Conservation (phyloP, 2,329 filamentous ascomycete species). For the Anthostomella pinea region DNA sequence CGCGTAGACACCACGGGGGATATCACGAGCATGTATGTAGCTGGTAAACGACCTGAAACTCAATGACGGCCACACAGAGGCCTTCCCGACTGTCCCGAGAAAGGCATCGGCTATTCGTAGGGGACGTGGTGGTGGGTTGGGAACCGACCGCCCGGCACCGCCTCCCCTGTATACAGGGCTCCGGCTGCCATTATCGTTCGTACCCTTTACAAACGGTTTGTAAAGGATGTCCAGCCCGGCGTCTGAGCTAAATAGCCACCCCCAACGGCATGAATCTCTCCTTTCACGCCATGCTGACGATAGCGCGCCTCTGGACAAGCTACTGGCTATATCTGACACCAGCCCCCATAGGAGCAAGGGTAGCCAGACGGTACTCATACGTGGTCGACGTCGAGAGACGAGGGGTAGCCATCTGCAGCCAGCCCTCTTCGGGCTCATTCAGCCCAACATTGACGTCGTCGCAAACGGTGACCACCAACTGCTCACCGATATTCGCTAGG, state of each 20-base stretch:
- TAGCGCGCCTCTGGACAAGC: conserved; percentile 22
- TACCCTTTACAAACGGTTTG: too few species aligned
- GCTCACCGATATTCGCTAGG: conserved; percentile 15
- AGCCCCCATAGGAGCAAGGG: conserved; percentile 21
- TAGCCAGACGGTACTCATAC: conserved; percentile 22
- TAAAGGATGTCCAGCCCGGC: conserved; percentile 22
- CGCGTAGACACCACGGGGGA: too few species aligned
- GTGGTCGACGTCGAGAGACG: conserved; percentile 23
- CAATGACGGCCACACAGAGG: too few species aligned
- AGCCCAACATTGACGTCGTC: conserved; percentile 24
- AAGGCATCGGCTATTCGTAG: too few species aligned
- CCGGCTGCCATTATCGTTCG: too few species aligned
- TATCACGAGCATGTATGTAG: too few species aligned
- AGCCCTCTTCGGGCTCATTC: conserved; percentile 20
- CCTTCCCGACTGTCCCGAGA: too few species aligned
- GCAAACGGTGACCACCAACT: conserved; percentile 14
- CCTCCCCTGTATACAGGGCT: too few species aligned
- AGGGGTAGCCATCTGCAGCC: conserved; percentile 24
- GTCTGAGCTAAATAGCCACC: conserved; percentile 20
- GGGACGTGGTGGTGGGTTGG: too few species aligned
- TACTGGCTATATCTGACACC: conserved; percentile 20
- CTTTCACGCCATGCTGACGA: conserved; percentile 20
- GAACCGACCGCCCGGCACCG: too few species aligned
- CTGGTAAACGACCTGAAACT: too few species aligned
- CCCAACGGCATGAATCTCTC: conserved; percentile 15